phyloP scores from a whole-genome alignment of 768 basidiomycete genomes.

The Clavaria fumosa region DNA sequence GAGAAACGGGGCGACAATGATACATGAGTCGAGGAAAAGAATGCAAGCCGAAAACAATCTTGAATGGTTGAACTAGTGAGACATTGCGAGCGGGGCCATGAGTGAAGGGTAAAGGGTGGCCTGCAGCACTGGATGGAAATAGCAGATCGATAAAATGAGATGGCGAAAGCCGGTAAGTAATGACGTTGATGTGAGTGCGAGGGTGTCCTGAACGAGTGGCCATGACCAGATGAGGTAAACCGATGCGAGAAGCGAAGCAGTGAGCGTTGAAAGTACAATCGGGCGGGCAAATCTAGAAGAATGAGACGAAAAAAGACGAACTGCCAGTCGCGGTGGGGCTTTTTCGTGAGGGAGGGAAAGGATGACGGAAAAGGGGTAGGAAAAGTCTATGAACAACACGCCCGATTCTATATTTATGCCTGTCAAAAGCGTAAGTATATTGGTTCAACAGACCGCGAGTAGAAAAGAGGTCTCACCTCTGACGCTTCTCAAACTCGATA shows the following conservation, averaged over 20 bases:
- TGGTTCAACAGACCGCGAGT: background rate
- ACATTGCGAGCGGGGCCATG: slow-evolving; percentile 1
- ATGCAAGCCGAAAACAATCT: slow-evolving; percentile 6
- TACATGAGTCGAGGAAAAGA: slow-evolving; percentile 3
- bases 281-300: background rate
- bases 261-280: slow-evolving; percentile 3
- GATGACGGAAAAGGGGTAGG: background rate
- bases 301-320: background rate
- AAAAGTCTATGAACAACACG: background rate
- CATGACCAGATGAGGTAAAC: slow-evolving; percentile 1
- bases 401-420: background rate
- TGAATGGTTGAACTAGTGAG: slow-evolving; percentile 4
- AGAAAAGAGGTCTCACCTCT: slow-evolving; percentile 3
- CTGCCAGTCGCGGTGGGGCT: slow-evolving; percentile 1
- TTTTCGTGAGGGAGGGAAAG: background rate
- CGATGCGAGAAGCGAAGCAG: slow-evolving; percentile 4
- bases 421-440: background rate
- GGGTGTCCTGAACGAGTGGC: slow-evolving; percentile 7
- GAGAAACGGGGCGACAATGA: too few relatives aligned
- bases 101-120: background rate
- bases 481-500: slow-evolving; percentile 4
- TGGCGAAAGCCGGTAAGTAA: background rate
- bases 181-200: slow-evolving; percentile 1
- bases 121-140: background rate
- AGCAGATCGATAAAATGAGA: background rate